Percentiles rank a stretch among this genome's conserved stretches.
Evolutionary conservation across 2,329 filamentous ascomycete genomes (phyloP).

Genomic region (Exophiala bonariae): DNA sequence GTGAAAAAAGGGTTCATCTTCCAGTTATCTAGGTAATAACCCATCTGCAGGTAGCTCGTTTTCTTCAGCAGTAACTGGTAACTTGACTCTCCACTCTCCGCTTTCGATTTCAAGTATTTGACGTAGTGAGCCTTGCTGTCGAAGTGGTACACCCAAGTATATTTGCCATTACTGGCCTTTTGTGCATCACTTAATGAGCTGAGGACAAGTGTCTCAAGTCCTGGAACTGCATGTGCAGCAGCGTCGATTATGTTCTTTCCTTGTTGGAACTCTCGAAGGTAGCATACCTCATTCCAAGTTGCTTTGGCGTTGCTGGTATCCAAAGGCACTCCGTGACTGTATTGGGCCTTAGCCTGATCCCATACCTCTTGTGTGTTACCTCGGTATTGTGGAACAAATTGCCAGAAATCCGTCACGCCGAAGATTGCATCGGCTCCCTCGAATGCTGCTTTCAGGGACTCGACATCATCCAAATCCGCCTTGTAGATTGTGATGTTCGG

Average conservation of each 20-base stretch:
- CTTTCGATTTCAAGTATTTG: constrained; percentile 31
- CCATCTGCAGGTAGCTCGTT: constrained; percentile 35
- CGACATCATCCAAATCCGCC: constrained; percentile 12
- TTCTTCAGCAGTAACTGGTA: constrained; percentile 32
- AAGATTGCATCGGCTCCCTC: constrained; percentile 11
- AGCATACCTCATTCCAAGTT: constrained; percentile 13
- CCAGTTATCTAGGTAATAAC: constrained; percentile 37
- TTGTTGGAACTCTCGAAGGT: constrained; percentile 36
- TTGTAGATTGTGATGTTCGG: constrained; percentile 2
- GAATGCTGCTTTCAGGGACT: constrained; percentile 9
- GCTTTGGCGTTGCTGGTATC: not conserved
- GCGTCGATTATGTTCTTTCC: constrained; percentile 39
- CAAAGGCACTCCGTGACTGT: too few species aligned
- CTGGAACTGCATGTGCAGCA: constrained; percentile 28
- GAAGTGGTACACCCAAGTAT: constrained; percentile 43
- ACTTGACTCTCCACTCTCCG: not conserved
- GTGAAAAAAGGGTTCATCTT: constrained; percentile 6
- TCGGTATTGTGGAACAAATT: not conserved
- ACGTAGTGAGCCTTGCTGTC: constrained; percentile 41
- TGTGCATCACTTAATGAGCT: constrained; percentile 38
- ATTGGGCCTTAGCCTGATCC: too few species aligned
- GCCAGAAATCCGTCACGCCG: constrained; percentile 16
- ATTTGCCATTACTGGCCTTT: constrained; percentile 43
- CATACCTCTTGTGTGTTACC: too few species aligned
- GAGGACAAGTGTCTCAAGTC: constrained; percentile 40